Evolutionary conservation across 441 rosid species (phyloP), one percentile per base, ranked within the genome.

Genomic region (Populus hybrid): DNA sequence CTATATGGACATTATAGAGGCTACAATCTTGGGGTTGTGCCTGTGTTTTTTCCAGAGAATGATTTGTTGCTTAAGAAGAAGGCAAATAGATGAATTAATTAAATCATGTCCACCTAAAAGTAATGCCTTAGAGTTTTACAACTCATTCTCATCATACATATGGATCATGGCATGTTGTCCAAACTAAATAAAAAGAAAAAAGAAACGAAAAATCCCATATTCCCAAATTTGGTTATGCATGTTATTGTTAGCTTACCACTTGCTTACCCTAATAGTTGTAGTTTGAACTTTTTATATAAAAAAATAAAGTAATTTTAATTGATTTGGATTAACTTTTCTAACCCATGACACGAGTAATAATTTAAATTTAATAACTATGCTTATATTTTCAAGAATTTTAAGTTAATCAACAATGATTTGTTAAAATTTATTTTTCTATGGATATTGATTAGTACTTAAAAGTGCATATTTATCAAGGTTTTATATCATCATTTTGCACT

Each of bases 41-140:
- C 75, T 77, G 74, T 30, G 72, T 0, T 38, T 70, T 68, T 67
- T 36, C 46, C 76, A 50, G 61, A 78, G 80, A 79, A 77, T 28
- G 76, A 82, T 80, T 76, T 82, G 71, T 78, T 80, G 84, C 83
- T 80, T 76, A 42, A 66, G 63, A 42, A 76, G 16, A 38, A 78
- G 83, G 81, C 76, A 83, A 78, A 6, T 10, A 4, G 8, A 36
- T 42, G 21, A n/a, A n/a, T n/a, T n/a, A 12, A 73, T 59, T 21
- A 16, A 50, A 23, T 70, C 24, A 40, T 70, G 2, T 3, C 36
- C 36, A 23, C 12, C 16, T 38, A 42, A 12, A 38, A 9, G 6
- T 23, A 8, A 10, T 26, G 11, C 28, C 5, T 12, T 6, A 0
- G 7, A 42, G 7, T n/a, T 71, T 6, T 40, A 71, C 63, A 71